phyloP scores from a whole-genome alignment of 805 yeast species.

The Barnettozyma sucrosica region DNA sequence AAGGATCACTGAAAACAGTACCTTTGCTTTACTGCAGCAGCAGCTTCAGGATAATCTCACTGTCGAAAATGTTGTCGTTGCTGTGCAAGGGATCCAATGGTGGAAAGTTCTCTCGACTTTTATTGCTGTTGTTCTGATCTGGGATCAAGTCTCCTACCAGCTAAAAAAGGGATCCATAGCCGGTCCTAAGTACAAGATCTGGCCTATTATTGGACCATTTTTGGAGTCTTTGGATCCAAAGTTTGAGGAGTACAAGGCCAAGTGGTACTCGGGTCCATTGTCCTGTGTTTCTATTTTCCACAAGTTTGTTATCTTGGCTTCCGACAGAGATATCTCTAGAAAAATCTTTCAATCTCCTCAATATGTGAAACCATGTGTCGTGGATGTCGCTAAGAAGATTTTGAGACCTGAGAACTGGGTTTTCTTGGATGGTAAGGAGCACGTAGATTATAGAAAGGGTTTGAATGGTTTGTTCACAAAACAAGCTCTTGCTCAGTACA shows the following conservation, averaged over 20 bases:
- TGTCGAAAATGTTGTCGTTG: constrained; percentile 11
- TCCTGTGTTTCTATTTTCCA: constrained; percentile 98
- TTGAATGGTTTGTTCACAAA: constrained; percentile 85
- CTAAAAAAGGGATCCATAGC: constrained; percentile 80
- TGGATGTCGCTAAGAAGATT: constrained; percentile 92
- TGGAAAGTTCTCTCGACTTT: constrained; percentile 45
- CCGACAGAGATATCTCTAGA: constrained; percentile 81
- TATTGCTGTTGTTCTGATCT: constrained; percentile 44
- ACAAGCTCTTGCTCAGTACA: constrained; percentile 73
- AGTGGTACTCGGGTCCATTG: constrained; percentile 92
- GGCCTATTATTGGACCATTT: constrained; percentile 97
- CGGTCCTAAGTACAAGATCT: constrained; percentile 81
- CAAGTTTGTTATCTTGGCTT: constrained; percentile 93
- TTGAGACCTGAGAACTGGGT: constrained; percentile 97
- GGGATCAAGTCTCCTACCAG: constrained; percentile 77
- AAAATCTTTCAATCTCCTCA: constrained; percentile 79
- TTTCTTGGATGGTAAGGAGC: constrained; percentile 92
- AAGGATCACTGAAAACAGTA: constrained; percentile 14
- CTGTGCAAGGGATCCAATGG: constrained; percentile 39
- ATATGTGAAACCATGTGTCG: constrained; percentile 95
- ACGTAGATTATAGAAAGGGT: constrained; percentile 86
- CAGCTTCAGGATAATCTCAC: constrained; percentile 1
- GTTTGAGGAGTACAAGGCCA: constrained; percentile 85
- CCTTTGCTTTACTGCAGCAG: constrained; percentile 12
- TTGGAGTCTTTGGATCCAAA: constrained; percentile 92